Evolutionary conservation across 805 yeast species (phyloP), one percentile per base, ranked within the genome.

Genomic region (Suhomyces faveliae): DNA sequence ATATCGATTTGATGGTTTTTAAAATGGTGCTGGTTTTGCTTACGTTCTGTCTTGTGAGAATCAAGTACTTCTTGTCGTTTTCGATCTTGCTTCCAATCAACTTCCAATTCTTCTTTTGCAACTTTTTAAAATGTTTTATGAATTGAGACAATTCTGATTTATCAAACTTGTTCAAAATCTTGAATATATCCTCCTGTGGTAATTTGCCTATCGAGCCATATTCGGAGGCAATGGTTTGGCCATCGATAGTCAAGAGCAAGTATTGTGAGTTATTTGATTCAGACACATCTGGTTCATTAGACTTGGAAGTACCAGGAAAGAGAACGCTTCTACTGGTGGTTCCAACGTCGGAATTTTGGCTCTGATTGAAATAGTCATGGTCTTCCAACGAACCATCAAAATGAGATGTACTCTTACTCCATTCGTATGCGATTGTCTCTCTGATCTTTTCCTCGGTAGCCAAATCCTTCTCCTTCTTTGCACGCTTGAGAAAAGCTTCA

Each of bases 361-460:
- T 33, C 37, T 33, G 80, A n/a, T 75, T 68, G 58, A 78, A 78
- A 50, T 77, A 78, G 45, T 73, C 73, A 6, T 64, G 59, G 12
- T 64, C 55, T 42, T 69, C 77, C 11, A 80, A 52, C 0, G 79
- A 62, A 39, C 76, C 60, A 5, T 74, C 67, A n/a, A 66, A 55
- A 13, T 63, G 57, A 35, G 57, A 53, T 53, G 67, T 63, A 37
- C 69, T 63, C 30, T 56, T 67, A 35, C 79, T 71, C 78, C 81
- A 79, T 45, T 80, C 84, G 50, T 67, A 80, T 0, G 85, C 83
- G 35, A 72, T 70, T 33, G 67, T 58, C 41, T 76, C 77, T 30
- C 81, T 71, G 55, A 78, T 79, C 35, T 67, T 57, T 33, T 67
- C 67, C 48, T 78, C 79, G 30, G 74, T 74, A 25, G 67, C 68